Conservation (phyloP, 177 flowering plant species). For the Vitis hybrid region DNA sequence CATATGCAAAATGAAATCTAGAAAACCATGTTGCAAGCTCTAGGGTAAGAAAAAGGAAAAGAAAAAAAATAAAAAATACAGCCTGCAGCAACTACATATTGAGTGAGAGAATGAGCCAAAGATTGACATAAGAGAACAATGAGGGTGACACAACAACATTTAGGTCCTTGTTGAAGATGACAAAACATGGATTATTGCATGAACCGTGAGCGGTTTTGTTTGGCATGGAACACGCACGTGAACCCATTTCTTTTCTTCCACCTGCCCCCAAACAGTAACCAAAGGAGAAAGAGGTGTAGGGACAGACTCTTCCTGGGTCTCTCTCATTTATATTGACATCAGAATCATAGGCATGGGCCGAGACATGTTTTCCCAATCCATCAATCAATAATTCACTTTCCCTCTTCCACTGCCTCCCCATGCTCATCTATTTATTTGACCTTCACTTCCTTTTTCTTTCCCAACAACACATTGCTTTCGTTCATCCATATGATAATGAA, state of each 20-base stretch:
- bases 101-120: background rate
- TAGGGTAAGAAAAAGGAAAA: background rate
- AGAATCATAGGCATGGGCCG: slow-evolving; percentile 31
- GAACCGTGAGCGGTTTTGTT: slow-evolving; percentile 20
- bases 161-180: slow-evolving; percentile 21
- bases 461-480: background rate
- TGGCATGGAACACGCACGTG: slow-evolving; percentile 25
- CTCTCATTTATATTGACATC: slow-evolving; percentile 6
- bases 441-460: background rate
- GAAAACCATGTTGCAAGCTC: background rate
- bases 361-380: slow-evolving; percentile 32
- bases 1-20: no score
- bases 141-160: background rate
- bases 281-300: slow-evolving; percentile 1
- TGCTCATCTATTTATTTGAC: slow-evolving; percentile 24
- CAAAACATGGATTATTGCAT: slow-evolving; percentile 22
- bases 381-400: slow-evolving; percentile 30
- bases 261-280: slow-evolving; percentile 4
- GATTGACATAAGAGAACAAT: background rate
- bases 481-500: slow-evolving; percentile 24
- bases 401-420: slow-evolving; percentile 16
- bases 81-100: slow-evolving; percentile 23
- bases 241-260: background rate
- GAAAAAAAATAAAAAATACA: no score
- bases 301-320: slow-evolving; percentile 16